A percentile compares a stretch with the other conserved stretches of the same genome.
These are phyloP conservation scores for Astrephomene gubernaculifera DNA, from an alignment of 139 green algal genomes.

Conservation along the genomic window DNA sequence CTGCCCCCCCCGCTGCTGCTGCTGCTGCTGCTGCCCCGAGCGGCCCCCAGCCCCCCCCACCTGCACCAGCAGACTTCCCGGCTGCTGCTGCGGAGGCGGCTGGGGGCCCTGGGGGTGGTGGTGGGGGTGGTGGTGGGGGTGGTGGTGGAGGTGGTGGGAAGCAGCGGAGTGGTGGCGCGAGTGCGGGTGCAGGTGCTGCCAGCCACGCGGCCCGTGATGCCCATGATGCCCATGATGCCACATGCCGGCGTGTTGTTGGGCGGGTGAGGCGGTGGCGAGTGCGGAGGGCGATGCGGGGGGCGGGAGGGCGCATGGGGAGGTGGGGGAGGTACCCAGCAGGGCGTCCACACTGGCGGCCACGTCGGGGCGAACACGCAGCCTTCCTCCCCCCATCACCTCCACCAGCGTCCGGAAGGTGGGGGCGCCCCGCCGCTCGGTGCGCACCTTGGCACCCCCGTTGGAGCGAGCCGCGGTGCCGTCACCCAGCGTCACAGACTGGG, in stretches of 20 bases:
- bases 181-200: not conserved
- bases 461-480: not conserved
- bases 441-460: conserved; percentile 36
- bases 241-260: not conserved
- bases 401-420: conserved; percentile 27
- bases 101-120: not conserved
- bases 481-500: conserved; percentile 70
- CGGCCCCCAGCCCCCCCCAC: not conserved
- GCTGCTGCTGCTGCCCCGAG: not conserved
- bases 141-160: not conserved
- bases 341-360: conserved; percentile 34
- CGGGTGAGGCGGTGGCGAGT: not conserved
- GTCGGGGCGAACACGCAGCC: conserved; percentile 20
- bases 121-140: not conserved
- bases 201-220: not conserved
- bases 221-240: not conserved
- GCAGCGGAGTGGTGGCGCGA: not conserved
- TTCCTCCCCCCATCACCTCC: conserved; percentile 22
- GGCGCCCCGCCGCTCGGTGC: not conserved
- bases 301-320: not conserved
- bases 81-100: not conserved
- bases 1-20: too few relatives aligned
- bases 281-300: too few relatives aligned
- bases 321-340: not conserved
- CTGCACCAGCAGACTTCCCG: not conserved